Evolutionary conservation across 2,329 filamentous ascomycete species (phyloP), one percentile per base, ranked within the genome.

Genomic region (Rhynchosporium graminicola): DNA sequence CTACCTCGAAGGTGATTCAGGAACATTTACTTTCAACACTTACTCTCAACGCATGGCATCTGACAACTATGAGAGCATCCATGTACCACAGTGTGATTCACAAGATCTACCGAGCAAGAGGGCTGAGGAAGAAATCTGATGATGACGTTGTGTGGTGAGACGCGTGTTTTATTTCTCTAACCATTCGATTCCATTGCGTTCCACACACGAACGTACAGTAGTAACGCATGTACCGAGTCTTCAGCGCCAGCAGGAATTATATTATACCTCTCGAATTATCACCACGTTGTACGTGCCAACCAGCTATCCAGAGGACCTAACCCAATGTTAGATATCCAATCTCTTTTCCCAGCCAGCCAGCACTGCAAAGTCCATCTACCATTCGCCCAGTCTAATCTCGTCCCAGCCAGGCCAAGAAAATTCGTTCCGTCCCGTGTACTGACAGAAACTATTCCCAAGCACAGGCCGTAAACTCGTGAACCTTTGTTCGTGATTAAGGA

Each of bases 401-500:
- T 7, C 57, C 15, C 46, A 50, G 46, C 43, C 45, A 48, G n/a
- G 36, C 43, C 31, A 48, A 31, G 36, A 33, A 43, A 59, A 31
- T 51, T 33, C 46, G 54, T 40, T 45, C 20, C 31, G 56, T 47
- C 43, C 20, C 56, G 40, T 58, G 9, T 58, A 48, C 33, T 40
- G 56, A 48, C 56, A 58, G 45, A 57, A 1, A 36, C 29, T 48
- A 26, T 48, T 46, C 26, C n/a, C 40, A 46, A 43, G 28, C 42
- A 26, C 59, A 38, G 38, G 36, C 57, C 57, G 46, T 63, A 31
- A 54, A 59, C 42, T 58, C 56, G 29, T 66, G 33, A 6, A 36
- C 9, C 29, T 50, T 61, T 42, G 5, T 29, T 62, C 57, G 63
- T 63, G 57, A 62, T 54, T 48, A 70, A 70, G 66, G 68, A 70